Conservation (phyloP, 345 rosid genomes). For the Dovyalis caffra region DNA sequence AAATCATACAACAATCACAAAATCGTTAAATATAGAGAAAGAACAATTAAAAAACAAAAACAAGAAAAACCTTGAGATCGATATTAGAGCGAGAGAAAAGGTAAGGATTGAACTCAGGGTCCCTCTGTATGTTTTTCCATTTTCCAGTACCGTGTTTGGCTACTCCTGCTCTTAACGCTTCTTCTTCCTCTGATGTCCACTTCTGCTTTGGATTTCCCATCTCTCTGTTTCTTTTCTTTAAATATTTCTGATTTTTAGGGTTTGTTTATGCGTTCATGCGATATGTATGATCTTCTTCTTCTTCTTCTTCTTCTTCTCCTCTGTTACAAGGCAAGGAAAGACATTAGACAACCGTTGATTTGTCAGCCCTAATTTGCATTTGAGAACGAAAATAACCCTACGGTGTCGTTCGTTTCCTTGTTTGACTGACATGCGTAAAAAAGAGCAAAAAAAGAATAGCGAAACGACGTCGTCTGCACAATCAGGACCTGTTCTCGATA, state of each 20-base stretch:
- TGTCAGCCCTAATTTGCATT: constrained; percentile 18
- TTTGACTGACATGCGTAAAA: neutral
- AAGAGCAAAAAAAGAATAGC: no score
- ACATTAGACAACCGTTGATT: neutral
- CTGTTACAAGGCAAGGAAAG: neutral
- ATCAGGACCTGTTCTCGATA: neutral
- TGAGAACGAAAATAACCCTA: neutral
- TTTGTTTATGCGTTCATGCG: neutral
- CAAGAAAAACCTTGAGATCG: constrained; percentile 65
- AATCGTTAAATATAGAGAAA: neutral
- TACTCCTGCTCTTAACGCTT: constrained; percentile 64
- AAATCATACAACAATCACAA: neutral
- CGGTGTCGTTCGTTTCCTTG: constrained; percentile 1
- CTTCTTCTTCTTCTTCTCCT: neutral
- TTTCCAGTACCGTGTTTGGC: constrained; percentile 72
- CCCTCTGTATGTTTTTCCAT: constrained; percentile 65
- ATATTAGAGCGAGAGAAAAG: constrained; percentile 66
- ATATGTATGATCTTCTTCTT: neutral
- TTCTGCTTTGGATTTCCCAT: constrained; percentile 71
- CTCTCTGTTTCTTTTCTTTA: neutral
- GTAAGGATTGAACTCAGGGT: constrained; percentile 58
- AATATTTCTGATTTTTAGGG: neutral
- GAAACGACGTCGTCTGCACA: neutral
- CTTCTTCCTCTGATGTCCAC: constrained; percentile 81
- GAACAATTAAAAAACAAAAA: neutral